Percentiles rank a stretch among this genome's conserved stretches.
phyloP scores from a whole-genome alignment of 1,284 basidiomycete genomes.

The Tylopilus orsonianus region DNA sequence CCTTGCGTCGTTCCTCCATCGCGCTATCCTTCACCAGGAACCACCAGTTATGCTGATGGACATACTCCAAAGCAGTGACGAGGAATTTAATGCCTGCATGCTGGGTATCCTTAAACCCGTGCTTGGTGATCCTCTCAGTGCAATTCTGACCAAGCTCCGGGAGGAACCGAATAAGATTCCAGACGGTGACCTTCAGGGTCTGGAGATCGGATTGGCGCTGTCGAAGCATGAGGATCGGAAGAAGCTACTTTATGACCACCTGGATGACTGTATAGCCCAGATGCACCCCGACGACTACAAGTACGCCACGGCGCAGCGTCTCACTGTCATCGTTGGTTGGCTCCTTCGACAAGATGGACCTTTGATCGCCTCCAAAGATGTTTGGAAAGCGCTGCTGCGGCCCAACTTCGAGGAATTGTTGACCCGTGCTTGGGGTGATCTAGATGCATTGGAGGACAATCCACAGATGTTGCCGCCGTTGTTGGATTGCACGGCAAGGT shows the following conservation, averaged over 20 bases:
- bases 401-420: slow-evolving; percentile 4
- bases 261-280: slow-evolving; percentile 2
- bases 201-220: slow-evolving; percentile 5
- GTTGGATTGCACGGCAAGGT: slow-evolving; percentile 3
- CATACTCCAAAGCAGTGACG: background rate
- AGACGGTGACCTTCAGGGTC: slow-evolving; percentile 7
- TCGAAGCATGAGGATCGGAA: slow-evolving; percentile 2
- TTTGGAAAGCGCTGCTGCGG: slow-evolving; percentile 5
- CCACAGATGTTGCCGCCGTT: slow-evolving; percentile 7
- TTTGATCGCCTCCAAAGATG: background rate
- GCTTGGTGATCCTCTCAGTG: slow-evolving; percentile 1
- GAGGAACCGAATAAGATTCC: slow-evolving; percentile 2
- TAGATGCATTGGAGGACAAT: slow-evolving; percentile 7
- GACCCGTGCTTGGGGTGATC: slow-evolving; percentile 4
- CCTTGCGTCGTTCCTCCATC: slow-evolving; percentile 1
- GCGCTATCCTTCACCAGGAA: slow-evolving; percentile 2
- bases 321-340: slow-evolving; percentile 7
- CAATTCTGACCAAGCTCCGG: slow-evolving; percentile 2
- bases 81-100: slow-evolving; percentile 1
- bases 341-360: slow-evolving; percentile 5
- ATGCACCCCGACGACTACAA: background rate
- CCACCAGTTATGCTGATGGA: slow-evolving; percentile 2
- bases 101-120: slow-evolving; percentile 1
- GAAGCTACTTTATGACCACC: slow-evolving; percentile 5
- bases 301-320: slow-evolving; percentile 4